These are phyloP conservation scores for Calonectria hongkongensis DNA, from an alignment of 2,329 filamentous ascomycete species.

Conservation along the genomic window DNA sequence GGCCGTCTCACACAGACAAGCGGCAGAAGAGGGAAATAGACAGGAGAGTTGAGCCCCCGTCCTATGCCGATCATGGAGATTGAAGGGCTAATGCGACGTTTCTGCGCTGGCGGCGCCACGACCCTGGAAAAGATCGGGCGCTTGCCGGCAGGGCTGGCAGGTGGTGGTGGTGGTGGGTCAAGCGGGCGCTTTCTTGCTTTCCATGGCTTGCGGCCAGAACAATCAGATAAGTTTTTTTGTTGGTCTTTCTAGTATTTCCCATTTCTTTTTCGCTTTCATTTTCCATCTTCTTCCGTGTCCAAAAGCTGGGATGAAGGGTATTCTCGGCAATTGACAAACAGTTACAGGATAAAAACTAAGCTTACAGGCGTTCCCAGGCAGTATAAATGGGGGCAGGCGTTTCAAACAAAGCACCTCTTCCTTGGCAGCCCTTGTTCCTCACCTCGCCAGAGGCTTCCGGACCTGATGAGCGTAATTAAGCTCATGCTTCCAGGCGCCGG, in stretches of 20 bases:
- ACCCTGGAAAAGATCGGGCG: slow-evolving; percentile 34
- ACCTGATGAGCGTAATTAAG: slow-evolving; percentile 28
- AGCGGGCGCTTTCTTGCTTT: slow-evolving; percentile 8
- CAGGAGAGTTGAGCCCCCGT: slow-evolving; percentile 30
- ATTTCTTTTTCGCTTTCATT: background rate
- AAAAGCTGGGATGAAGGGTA: background rate
- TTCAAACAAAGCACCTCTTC: slow-evolving; percentile 46
- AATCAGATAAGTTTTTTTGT: background rate
- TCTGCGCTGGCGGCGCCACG: slow-evolving; percentile 20
- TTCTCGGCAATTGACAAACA: background rate
- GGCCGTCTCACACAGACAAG: slow-evolving; percentile 41
- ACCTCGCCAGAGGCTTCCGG: background rate
- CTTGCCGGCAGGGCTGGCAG: slow-evolving; percentile 21
- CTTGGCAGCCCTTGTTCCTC: background rate
- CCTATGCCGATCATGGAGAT: slow-evolving; percentile 50
- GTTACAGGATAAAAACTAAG: background rate
- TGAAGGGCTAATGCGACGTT: slow-evolving; percentile 45
- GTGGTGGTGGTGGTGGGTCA: background rate
- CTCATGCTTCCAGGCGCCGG: slow-evolving; percentile 26
- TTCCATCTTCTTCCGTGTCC: background rate
- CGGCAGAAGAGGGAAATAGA: slow-evolving; percentile 30
- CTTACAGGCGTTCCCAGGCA: slow-evolving; percentile 21
- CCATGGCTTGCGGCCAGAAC: background rate
- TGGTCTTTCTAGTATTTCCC: background rate
- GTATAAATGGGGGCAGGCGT: slow-evolving; percentile 47